Percentiles rank a stretch among this genome's conserved stretches.
phyloP scores from a whole-genome alignment of 169 alveolate species.

The Amoebophrya sp. region DNA sequence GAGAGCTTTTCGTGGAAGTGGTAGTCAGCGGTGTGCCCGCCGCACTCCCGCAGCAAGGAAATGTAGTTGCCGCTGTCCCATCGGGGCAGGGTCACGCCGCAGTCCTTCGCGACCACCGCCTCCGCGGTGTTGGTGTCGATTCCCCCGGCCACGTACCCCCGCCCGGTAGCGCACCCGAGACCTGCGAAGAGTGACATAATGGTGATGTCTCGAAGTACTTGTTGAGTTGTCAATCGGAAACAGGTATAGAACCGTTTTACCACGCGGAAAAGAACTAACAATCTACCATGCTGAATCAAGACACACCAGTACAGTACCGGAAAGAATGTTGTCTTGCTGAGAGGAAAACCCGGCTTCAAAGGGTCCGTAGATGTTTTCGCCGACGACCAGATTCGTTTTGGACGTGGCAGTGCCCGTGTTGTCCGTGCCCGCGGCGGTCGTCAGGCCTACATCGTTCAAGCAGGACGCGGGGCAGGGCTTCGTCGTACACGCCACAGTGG shows the following conservation, averaged over 20 bases:
- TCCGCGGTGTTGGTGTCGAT: no score
- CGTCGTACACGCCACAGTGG: neutral
- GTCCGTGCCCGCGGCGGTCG: slow-evolving; percentile 31
- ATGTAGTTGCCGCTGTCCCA: slow-evolving; percentile 25
- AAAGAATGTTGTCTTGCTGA: slow-evolving; percentile 27
- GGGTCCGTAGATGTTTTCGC: slow-evolving; percentile 31
- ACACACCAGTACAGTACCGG: neutral
- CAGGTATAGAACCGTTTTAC: neutral
- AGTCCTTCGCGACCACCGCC: no score
- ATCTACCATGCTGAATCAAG: neutral
- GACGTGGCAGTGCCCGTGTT: neutral
- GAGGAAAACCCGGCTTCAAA: slow-evolving; percentile 38
- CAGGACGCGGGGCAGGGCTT: neutral
- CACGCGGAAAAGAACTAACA: neutral
- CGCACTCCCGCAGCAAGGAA: slow-evolving; percentile 32
- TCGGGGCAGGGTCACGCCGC: no score
- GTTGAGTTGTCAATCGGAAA: neutral
- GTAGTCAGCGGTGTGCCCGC: slow-evolving; percentile 38
- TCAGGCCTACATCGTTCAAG: slow-evolving; percentile 39
- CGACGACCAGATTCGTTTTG: neutral
- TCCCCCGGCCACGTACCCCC: no score
- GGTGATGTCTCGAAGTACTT: neutral
- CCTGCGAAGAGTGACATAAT: neutral
- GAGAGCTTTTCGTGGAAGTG: slow-evolving; percentile 34
- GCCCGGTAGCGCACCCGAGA: neutral